Evolutionary conservation across 352 stramenopile species (phyloP).

Genomic region (Pythium myriotylum): DNA sequence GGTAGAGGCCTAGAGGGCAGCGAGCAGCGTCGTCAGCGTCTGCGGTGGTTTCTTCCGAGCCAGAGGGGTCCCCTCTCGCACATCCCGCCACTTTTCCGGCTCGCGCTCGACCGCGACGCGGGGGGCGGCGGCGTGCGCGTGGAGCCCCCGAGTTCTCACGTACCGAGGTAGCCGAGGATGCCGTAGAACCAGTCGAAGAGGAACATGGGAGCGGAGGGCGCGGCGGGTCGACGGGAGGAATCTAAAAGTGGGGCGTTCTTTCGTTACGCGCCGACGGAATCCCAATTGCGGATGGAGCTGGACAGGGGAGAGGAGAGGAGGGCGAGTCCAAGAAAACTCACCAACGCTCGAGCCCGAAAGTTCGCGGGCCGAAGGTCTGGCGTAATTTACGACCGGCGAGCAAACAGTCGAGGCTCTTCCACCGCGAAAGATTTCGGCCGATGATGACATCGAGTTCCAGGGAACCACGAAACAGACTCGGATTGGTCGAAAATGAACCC

Average conservation of each 20-base stretch:
- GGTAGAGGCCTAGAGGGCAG: constrained; percentile 95
- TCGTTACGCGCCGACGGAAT: constrained; percentile 20
- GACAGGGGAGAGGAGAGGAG: constrained; percentile 12
- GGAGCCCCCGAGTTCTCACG: constrained; percentile 22
- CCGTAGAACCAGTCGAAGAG: constrained; percentile 97
- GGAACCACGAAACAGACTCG: constrained; percentile 55
- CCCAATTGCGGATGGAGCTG: constrained; percentile 27
- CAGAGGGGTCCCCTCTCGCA: too few species aligned
- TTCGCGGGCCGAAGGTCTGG: constrained; percentile 10
- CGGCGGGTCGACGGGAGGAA: constrained; percentile 1
- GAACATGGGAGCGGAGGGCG: constrained; percentile 74
- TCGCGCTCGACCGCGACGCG: too few species aligned
- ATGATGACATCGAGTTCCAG: constrained; percentile 14
- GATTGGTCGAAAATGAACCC: constrained; percentile 57
- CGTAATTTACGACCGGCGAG: constrained; percentile 17
- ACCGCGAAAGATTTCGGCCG: background rate
- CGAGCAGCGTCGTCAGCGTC: background rate
- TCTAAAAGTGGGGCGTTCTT: constrained; percentile 31
- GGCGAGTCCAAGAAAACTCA: constrained; percentile 7
- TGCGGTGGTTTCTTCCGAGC: too few species aligned
- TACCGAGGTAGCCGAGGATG: constrained; percentile 92
- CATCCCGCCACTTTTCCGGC: too few species aligned
- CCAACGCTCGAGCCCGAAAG: background rate
- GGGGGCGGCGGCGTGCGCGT: too few species aligned
- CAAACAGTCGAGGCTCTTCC: constrained; percentile 7